Evolutionary conservation across 179 eudicot genomes (phyloP).

Genomic region (Nepenthes alata): DNA sequence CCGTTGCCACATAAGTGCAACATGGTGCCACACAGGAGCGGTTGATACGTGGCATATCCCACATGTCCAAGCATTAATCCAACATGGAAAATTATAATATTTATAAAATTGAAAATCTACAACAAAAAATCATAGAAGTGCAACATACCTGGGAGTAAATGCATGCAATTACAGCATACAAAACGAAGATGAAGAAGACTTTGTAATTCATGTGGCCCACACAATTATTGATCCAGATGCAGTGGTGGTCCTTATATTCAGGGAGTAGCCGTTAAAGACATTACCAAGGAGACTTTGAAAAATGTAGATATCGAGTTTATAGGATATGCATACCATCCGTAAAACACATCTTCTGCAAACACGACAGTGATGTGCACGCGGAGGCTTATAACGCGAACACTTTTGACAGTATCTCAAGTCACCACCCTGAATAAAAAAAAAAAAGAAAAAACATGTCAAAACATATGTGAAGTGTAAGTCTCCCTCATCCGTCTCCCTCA

Average conservation of each 20-base stretch:
- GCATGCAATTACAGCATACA: conserved; percentile 77
- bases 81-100: background rate
- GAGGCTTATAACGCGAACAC: conserved; percentile 88
- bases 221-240: conserved; percentile 92
- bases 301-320: conserved; percentile 7
- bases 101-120: background rate
- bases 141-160: conserved; percentile 72
- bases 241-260: conserved; percentile 85
- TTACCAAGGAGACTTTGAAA: conserved; percentile 8
- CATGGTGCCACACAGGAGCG: no score
- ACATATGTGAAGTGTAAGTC: background rate
- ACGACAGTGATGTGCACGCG: conserved; percentile 97
- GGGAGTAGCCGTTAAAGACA: conserved; percentile 16
- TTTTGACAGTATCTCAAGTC: conserved; percentile 93
- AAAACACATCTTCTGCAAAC: conserved; percentile 83
- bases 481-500: no score
- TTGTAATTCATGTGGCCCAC: conserved; percentile 95
- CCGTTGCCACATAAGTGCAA: no score
- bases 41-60: no score
- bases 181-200: conserved; percentile 68
- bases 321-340: conserved; percentile 58
- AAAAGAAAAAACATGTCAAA: background rate
- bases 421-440: conserved; percentile 61
- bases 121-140: background rate
- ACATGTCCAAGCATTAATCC: no score